Evolutionary conservation across 805 yeast genomes (phyloP).

Genomic region (Metschnikowia anglica): DNA sequence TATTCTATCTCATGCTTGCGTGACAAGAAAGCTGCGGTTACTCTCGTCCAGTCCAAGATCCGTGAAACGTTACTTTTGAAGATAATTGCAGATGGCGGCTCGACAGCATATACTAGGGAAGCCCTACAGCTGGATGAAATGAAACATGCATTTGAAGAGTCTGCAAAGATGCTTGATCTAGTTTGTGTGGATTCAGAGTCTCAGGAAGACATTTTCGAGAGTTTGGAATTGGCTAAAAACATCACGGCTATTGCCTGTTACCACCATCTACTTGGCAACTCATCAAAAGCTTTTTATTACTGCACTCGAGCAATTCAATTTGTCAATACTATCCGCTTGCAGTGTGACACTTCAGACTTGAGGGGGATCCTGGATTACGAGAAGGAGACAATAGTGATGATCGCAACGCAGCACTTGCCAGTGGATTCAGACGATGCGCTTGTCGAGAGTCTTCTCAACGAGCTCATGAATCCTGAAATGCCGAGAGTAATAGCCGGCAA

Average conservation of each 20-base stretch:
- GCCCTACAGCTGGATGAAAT: constrained; percentile 1
- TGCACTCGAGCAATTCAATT: constrained; percentile 5
- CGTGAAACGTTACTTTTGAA: not conserved
- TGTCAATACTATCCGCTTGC: not conserved
- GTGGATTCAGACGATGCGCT: constrained; percentile 1
- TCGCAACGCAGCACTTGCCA: constrained; percentile 11
- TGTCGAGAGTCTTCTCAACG: constrained; percentile 9
- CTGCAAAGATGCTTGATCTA: not conserved
- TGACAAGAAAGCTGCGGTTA: not conserved
- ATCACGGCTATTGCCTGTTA: constrained; percentile 7
- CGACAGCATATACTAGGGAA: not conserved
- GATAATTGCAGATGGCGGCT: constrained; percentile 1
- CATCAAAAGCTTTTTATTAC: constrained; percentile 1
- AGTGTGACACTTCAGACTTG: not conserved
- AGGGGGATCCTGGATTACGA: constrained; percentile 15
- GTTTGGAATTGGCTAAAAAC: not conserved
- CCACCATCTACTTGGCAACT: constrained; percentile 2
- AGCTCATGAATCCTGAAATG: constrained; percentile 10
- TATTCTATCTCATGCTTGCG: constrained; percentile 2
- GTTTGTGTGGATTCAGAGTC: not conserved
- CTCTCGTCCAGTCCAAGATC: not conserved
- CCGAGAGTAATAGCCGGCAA: not conserved
- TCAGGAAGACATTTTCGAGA: not conserved
- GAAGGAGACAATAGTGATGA: constrained; percentile 12
- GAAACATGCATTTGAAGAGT: not conserved